A percentile compares a stretch with the other conserved stretches of the same genome.
These are phyloP conservation scores for Camelina neglecta DNA, from an alignment of 345 rosid species.

Conservation along the genomic window DNA sequence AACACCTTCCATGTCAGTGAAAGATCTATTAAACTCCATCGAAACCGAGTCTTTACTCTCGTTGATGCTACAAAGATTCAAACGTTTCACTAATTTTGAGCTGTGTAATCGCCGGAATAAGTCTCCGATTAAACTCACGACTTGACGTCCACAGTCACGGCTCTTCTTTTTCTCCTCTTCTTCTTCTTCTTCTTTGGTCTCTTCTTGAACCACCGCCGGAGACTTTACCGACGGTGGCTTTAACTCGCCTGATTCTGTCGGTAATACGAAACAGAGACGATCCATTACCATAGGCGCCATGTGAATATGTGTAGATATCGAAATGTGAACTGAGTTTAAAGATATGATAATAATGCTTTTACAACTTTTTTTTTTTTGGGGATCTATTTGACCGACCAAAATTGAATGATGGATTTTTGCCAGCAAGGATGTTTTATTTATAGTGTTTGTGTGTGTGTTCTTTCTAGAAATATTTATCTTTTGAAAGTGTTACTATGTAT, in stretches of 20 bases:
- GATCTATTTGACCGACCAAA: constrained; percentile 41
- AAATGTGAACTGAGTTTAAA: constrained; percentile 34
- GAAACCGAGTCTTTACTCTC: constrained; percentile 25
- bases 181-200: not conserved
- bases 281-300: constrained; percentile 48
- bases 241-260: constrained; percentile 59
- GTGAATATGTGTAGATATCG: constrained; percentile 2
- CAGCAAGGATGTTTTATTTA: constrained; percentile 37
- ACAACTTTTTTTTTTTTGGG: constrained; percentile 12
- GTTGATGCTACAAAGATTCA: constrained; percentile 44
- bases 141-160: constrained; percentile 59
- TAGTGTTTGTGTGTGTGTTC: constrained; percentile 2
- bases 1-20: constrained; percentile 82
- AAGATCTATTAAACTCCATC: constrained; percentile 38
- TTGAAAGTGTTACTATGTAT: not conserved
- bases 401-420: constrained; percentile 37
- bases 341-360: constrained; percentile 16
- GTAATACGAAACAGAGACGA: constrained; percentile 72
- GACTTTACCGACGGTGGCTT: constrained; percentile 2
- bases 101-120: constrained; percentile 50
- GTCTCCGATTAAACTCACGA: constrained; percentile 49
- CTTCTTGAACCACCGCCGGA: constrained; percentile 9
- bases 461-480: constrained; percentile 25
- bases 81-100: constrained; percentile 50
- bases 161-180: constrained; percentile 38